These are phyloP conservation scores for Chlamydomonas eustigma DNA, from an alignment of 139 green algal species.

Conservation along the genomic window DNA sequence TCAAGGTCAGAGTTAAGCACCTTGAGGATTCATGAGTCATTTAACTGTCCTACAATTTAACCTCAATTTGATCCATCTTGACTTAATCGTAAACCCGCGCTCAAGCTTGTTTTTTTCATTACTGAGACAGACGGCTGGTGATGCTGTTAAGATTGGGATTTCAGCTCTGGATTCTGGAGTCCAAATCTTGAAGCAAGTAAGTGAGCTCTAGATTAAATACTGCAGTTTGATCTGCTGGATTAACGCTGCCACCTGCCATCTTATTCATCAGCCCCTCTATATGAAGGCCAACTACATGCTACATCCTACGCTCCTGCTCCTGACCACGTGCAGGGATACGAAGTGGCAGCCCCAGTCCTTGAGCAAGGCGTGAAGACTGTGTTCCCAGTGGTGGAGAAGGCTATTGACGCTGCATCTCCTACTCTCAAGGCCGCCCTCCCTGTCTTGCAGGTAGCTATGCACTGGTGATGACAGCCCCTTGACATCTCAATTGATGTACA, in stretches of 20 bases:
- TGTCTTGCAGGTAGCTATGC: conserved; percentile 36
- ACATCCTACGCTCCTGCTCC: too few species aligned
- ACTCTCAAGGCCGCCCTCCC: conserved; percentile 39
- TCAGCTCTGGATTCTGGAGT: neutral
- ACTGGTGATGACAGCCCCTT: neutral
- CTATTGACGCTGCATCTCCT: conserved; percentile 38
- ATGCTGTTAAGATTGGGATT: neutral
- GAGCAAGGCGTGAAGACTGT: conserved; percentile 44
- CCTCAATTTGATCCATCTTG: too few species aligned
- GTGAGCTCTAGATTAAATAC: too few species aligned
- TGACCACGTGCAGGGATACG: conserved; percentile 48
- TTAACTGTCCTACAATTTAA: too few species aligned
- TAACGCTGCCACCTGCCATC: too few species aligned
- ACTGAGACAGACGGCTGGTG: neutral
- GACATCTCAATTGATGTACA: neutral
- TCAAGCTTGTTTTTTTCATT: too few species aligned
- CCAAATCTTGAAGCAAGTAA: neutral
- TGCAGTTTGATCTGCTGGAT: too few species aligned
- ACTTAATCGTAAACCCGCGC: too few species aligned
- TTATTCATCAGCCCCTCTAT: too few species aligned
- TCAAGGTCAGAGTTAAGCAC: conserved; percentile 50
- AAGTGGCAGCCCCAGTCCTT: conserved; percentile 56
- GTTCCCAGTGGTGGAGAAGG: conserved; percentile 42
- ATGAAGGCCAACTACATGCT: too few species aligned
- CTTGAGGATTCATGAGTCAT: too few species aligned